Evolutionary conservation across 495 filamentous ascomycete genomes (phyloP).

Genomic region (Cercophora samala): DNA sequence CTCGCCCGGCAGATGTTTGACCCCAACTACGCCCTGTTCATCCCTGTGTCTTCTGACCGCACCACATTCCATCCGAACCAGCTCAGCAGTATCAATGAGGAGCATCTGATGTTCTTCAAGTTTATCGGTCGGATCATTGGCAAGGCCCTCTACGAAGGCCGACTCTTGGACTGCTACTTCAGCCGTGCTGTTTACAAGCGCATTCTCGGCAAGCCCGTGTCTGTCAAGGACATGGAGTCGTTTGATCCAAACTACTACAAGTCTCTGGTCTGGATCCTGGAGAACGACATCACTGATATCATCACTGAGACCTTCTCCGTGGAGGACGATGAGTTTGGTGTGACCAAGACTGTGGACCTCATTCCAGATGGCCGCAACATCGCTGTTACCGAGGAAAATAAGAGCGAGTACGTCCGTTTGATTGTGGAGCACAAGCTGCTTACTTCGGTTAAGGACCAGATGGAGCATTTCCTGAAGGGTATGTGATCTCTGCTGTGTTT

Average conservation of each 20-base stretch:
- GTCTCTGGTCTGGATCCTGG: conserved; percentile 97
- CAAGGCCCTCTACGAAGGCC: conserved; percentile 95
- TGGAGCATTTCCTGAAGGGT: conserved; percentile 94
- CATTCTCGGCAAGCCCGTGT: conserved; percentile 90
- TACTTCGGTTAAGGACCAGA: conserved; percentile 85
- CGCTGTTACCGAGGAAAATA: conserved; percentile 95
- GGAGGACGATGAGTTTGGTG: conserved; percentile 89
- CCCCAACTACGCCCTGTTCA: conserved; percentile 93
- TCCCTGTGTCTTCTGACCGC: conserved; percentile 93
- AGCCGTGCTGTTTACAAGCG: conserved; percentile 97
- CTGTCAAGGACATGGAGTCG: conserved; percentile 99
- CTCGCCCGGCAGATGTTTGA: conserved; percentile 99
- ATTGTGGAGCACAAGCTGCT: conserved; percentile 93
- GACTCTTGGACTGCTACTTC: conserved; percentile 97
- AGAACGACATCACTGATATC: conserved; percentile 98
- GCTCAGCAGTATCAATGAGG: conserved; percentile 85
- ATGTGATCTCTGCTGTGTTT: conserved; percentile 29
- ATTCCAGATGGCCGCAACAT: conserved; percentile 85
- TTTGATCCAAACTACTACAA: conserved; percentile 99
- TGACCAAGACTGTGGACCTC: conserved; percentile 81
- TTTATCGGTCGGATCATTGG: conserved; percentile 99
- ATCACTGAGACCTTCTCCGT: conserved; percentile 97
- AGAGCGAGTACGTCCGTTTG: conserved; percentile 91
- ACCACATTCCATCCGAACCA: conserved; percentile 99
- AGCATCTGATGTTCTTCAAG: conserved; percentile 98